Percentiles rank a stretch among this genome's conserved stretches.
These are phyloP conservation scores for Kluyveromyces dobzhanskii DNA, from an alignment of 805 yeast genomes.

Conservation along the genomic window DNA sequence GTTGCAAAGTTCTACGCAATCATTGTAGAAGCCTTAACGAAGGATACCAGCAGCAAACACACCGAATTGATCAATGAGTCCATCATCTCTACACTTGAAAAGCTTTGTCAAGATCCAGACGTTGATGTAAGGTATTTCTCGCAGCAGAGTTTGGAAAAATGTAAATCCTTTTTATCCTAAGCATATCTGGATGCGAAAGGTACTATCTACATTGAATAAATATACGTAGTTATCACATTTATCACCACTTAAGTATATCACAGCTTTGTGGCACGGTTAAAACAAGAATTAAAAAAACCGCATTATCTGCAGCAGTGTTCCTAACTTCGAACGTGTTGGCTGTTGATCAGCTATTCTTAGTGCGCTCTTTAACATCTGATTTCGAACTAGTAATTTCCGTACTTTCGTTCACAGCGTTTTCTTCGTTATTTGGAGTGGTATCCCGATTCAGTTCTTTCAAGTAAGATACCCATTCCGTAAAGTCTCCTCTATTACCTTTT, in stretches of 20 bases:
- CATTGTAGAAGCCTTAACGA: conserved; percentile 45
- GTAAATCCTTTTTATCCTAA: conserved; percentile 13
- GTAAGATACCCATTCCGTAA: conserved; percentile 30
- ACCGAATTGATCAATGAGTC: conserved; percentile 37
- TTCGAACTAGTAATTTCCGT: too few species aligned
- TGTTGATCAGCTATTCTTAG: too few species aligned
- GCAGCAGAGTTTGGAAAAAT: conserved; percentile 44
- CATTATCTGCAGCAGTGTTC: too few species aligned
- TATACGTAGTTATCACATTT: too few species aligned
- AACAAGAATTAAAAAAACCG: too few species aligned
- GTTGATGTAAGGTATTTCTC: conserved; percentile 88
- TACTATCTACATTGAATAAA: too few species aligned
- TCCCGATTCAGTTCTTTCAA: conserved; percentile 6
- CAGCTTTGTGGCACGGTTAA: too few species aligned
- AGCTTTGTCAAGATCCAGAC: conserved; percentile 64
- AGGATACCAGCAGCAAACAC: conserved; percentile 21
- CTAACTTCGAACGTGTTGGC: too few species aligned
- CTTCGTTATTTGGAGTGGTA: neutral
- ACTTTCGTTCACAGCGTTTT: neutral
- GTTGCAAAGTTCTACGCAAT: conserved; percentile 76
- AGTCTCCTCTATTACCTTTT: conserved; percentile 33
- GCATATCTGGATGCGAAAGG: neutral
- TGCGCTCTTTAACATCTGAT: too few species aligned
- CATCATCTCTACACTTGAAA: conserved; percentile 57
- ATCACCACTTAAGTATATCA: too few species aligned